These are phyloP conservation scores for Filobasidium floriforme DNA, from an alignment of 768 basidiomycete genomes.

Conservation along the genomic window DNA sequence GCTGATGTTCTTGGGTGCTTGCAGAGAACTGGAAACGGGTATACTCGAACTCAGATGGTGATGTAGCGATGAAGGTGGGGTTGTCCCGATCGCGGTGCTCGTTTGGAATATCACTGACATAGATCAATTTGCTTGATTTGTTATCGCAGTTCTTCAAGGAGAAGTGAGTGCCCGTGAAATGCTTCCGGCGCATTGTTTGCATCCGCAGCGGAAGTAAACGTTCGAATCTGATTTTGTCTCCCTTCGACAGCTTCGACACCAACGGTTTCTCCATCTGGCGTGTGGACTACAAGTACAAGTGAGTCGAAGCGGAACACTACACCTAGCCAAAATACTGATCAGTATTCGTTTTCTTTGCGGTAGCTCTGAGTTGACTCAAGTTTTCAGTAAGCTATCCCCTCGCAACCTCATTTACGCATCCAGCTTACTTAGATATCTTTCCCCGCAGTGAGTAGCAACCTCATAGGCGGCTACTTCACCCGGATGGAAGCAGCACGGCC, in stretches of 20 bases:
- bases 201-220: neutral
- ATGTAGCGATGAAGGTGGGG: slow-evolving; percentile 75
- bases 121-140: no score
- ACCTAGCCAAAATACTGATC: no score
- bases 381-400: slow-evolving; percentile 61
- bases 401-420: no score
- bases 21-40: slow-evolving; percentile 85
- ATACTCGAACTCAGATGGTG: slow-evolving; percentile 97
- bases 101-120: no score
- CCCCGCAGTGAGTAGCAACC: slow-evolving; percentile 56
- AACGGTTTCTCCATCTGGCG: slow-evolving; percentile 86
- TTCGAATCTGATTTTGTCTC: neutral
- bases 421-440: no score
- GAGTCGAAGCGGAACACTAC: no score
- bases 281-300: slow-evolving; percentile 96
- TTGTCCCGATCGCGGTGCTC: no score
- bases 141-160: slow-evolving; percentile 91
- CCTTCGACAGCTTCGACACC: slow-evolving; percentile 63
- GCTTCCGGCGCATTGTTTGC: no score
- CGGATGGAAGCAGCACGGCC: no score
- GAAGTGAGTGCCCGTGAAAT: slow-evolving; percentile 61
- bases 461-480: slow-evolving; percentile 78
- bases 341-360: no score
- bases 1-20: no score
- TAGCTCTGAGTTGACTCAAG: slow-evolving; percentile 78